Percentiles rank a stretch among this genome's conserved stretches.
Conservation (phyloP, 2,329 filamentous ascomycete species). For the Ceratocystis colombiana region DNA sequence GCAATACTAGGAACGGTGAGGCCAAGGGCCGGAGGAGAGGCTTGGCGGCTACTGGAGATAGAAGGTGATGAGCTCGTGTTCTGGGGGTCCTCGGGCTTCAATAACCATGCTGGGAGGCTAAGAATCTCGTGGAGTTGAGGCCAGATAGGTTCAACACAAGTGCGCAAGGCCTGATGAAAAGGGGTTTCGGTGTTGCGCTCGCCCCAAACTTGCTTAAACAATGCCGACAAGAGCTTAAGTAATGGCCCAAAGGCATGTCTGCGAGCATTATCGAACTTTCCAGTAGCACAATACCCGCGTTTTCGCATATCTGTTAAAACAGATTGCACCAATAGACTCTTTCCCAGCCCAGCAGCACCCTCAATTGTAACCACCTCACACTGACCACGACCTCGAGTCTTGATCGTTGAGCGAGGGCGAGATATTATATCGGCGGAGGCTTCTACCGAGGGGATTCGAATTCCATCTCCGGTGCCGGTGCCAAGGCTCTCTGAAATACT, state of each 20-base stretch:
- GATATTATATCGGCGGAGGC: slow-evolving; percentile 31
- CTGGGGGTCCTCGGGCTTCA: slow-evolving; percentile 36
- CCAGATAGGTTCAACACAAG: slow-evolving; percentile 55
- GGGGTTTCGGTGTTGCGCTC: slow-evolving; percentile 55
- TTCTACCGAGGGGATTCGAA: slow-evolving; percentile 18
- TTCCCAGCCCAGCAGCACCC: slow-evolving; percentile 53
- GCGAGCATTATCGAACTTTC: slow-evolving; percentile 55
- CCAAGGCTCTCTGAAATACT: slow-evolving; percentile 38
- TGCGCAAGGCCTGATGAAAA: slow-evolving; percentile 52
- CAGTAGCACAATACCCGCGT: slow-evolving; percentile 54
- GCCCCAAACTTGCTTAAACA: slow-evolving; percentile 59
- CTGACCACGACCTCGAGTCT: slow-evolving; percentile 51
- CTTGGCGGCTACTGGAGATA: slow-evolving; percentile 24
- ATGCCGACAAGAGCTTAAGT: slow-evolving; percentile 53
- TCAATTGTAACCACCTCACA: slow-evolving; percentile 54
- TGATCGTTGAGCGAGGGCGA: slow-evolving; percentile 45
- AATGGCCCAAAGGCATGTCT: slow-evolving; percentile 53
- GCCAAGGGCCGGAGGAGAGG: slow-evolving; percentile 23
- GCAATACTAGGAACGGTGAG: slow-evolving; percentile 22
- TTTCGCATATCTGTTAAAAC: slow-evolving; percentile 51
- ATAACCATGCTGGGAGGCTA: slow-evolving; percentile 59
- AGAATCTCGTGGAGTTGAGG: slow-evolving; percentile 52
- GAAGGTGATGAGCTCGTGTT: slow-evolving; percentile 28
- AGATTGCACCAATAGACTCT: slow-evolving; percentile 54
- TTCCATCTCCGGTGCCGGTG: slow-evolving; percentile 31